A percentile compares a stretch with the other conserved stretches of the same genome.
phyloP scores from a whole-genome alignment of 2,329 filamentous ascomycete genomes.

The Calonectria pauciramosa region DNA sequence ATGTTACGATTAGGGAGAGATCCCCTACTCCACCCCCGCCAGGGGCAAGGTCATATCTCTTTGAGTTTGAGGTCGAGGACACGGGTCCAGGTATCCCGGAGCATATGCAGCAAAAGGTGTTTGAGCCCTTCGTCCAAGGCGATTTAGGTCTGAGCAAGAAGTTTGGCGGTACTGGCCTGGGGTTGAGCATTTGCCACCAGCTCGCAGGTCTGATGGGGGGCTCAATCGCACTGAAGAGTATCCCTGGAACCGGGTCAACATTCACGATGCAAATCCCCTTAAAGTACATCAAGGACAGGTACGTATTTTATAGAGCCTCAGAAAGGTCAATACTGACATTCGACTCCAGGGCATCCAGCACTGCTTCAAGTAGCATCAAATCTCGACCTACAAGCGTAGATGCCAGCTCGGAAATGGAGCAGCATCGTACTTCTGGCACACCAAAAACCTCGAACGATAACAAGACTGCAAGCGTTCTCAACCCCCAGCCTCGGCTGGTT shows the following conservation, averaged over 20 bases:
- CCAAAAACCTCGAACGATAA: conserved; percentile 45
- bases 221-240: conserved; percentile 78
- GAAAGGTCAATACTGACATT: conserved; percentile 28
- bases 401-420: conserved; percentile 55
- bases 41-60: conserved; percentile 76
- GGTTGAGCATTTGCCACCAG: conserved; percentile 90
- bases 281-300: conserved; percentile 78
- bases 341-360: conserved; percentile 62
- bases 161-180: conserved; percentile 89
- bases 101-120: conserved; percentile 84
- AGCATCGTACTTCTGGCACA: conserved; percentile 47
- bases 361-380: conserved; percentile 66
- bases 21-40: conserved; percentile 72
- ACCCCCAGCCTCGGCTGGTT: conserved; percentile 82
- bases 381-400: conserved; percentile 64
- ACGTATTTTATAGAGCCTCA: not conserved
- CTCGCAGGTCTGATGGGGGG: conserved; percentile 88
- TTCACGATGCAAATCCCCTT: conserved; percentile 89
- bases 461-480: conserved; percentile 60
- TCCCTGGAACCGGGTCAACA: conserved; percentile 79
- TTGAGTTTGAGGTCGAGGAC: conserved; percentile 91
- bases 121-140: conserved; percentile 96
- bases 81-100: conserved; percentile 88
- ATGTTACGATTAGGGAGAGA: conserved; percentile 65
- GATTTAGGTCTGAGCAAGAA: conserved; percentile 91